These are phyloP conservation scores for Hortiboletus campestris DNA, from an alignment of 768 basidiomycete genomes.

Conservation along the genomic window DNA sequence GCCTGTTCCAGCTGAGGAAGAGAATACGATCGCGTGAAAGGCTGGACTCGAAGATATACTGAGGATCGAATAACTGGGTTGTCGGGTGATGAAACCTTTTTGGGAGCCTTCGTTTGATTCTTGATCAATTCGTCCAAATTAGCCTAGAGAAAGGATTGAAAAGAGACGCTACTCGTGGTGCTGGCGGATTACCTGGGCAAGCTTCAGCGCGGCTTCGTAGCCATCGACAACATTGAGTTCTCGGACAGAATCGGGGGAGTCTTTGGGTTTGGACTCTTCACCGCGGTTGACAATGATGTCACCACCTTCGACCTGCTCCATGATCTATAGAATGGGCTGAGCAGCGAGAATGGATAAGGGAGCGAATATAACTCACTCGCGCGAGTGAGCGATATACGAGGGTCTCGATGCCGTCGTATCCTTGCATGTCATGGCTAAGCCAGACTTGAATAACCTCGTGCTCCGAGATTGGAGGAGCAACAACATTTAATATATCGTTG, in stretches of 20 bases:
- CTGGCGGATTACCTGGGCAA: slow-evolving; percentile 63
- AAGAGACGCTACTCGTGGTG: background rate
- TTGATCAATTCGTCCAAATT: slow-evolving; percentile 76
- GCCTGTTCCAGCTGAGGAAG: slow-evolving; percentile 35
- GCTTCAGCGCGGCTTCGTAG: slow-evolving; percentile 78
- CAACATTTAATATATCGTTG: slow-evolving; percentile 90
- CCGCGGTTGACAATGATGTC: slow-evolving; percentile 87
- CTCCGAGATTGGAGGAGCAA: slow-evolving; percentile 97
- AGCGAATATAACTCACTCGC: slow-evolving; percentile 50
- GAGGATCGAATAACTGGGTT: slow-evolving; percentile 82
- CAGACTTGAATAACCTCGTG: slow-evolving; percentile 97
- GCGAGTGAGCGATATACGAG: slow-evolving; percentile 88
- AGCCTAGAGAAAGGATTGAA: slow-evolving; percentile 47
- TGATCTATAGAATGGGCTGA: slow-evolving; percentile 49
- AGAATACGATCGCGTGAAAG: slow-evolving; percentile 62
- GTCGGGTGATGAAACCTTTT: slow-evolving; percentile 33
- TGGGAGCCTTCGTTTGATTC: slow-evolving; percentile 44
- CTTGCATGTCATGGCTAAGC: slow-evolving; percentile 94
- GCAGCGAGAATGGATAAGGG: background rate
- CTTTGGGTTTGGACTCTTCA: slow-evolving; percentile 70
- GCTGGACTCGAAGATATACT: slow-evolving; percentile 92
- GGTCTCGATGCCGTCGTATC: slow-evolving; percentile 92
- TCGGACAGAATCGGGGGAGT: slow-evolving; percentile 44
- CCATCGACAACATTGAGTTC: slow-evolving; percentile 84
- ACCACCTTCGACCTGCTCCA: slow-evolving; percentile 94